phyloP scores from a whole-genome alignment of 352 stramenopile genomes.

The Globisporangium middletonii region DNA sequence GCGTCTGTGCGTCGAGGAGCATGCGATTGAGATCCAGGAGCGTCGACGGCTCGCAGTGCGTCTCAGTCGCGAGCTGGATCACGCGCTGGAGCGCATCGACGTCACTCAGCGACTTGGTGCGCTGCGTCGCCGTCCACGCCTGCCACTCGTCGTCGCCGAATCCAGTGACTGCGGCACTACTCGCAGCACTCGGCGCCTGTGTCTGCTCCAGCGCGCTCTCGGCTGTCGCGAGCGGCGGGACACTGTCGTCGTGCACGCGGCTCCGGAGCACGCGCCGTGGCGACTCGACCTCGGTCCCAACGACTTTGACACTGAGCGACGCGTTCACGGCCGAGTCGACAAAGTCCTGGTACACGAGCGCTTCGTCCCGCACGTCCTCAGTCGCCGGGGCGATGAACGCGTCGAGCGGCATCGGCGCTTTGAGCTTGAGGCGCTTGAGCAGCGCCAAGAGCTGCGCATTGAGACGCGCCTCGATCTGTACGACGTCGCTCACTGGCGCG shows the following conservation, averaged over 20 bases:
- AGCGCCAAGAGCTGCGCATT: constrained; percentile 48
- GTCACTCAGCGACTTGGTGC: constrained; percentile 17
- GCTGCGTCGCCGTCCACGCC: constrained; percentile 38
- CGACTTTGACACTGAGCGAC: constrained; percentile 30
- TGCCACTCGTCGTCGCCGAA: constrained; percentile 37
- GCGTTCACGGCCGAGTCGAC: constrained; percentile 50
- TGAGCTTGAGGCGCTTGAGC: constrained; percentile 45
- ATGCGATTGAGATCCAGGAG: constrained; percentile 56
- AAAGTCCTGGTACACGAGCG: constrained; percentile 61
- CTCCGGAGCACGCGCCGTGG: constrained; percentile 13
- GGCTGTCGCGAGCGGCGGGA: not conserved
- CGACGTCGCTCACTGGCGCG: not conserved
- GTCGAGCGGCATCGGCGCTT: constrained; percentile 33
- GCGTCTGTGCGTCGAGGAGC: constrained; percentile 25
- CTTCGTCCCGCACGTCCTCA: constrained; percentile 47
- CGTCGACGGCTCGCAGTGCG: constrained; percentile 54
- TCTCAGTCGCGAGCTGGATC: constrained; percentile 52
- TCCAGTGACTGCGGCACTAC: constrained; percentile 9
- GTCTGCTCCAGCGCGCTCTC: not conserved
- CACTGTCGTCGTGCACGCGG: not conserved
- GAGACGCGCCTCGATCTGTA: constrained; percentile 37
- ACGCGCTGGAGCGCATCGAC: constrained; percentile 59
- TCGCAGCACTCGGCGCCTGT: not conserved
- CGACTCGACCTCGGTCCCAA: constrained; percentile 21
- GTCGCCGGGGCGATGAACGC: constrained; percentile 41